A percentile compares a stretch with the other conserved stretches of the same genome.
Conservation (phyloP, 2,329 filamentous ascomycete species). For the Alternaria sp. region DNA sequence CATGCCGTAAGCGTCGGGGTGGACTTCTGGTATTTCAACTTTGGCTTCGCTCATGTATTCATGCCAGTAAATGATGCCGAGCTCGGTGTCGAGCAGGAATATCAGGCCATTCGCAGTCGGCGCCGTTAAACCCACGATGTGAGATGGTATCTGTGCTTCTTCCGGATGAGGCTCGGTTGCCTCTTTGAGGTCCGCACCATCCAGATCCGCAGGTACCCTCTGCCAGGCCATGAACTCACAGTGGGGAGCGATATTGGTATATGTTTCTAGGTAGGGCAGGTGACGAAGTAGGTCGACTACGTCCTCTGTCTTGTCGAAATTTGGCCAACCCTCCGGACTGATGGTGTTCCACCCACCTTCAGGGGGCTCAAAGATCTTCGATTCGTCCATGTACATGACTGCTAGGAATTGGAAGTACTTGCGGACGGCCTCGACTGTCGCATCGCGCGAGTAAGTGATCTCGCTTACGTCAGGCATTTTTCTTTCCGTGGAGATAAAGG, state of each 20-base stretch:
- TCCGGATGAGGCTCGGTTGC: constrained; percentile 8
- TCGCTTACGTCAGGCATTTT: constrained; percentile 8
- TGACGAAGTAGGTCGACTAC: constrained; percentile 22
- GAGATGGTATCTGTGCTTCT: constrained; percentile 9
- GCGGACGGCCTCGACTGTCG: constrained; percentile 13
- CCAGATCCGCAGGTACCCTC: neutral
- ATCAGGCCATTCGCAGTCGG: constrained; percentile 2
- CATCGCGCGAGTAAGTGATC: constrained; percentile 18
- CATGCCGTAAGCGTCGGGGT: constrained; percentile 10
- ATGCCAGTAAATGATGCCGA: constrained; percentile 20
- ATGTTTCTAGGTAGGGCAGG: constrained; percentile 5
- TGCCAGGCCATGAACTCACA: constrained; percentile 11
- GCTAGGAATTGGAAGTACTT: constrained; percentile 21
- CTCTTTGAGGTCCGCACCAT: constrained; percentile 5
- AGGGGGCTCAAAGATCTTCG: constrained; percentile 17
- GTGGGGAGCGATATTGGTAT: constrained; percentile 6
- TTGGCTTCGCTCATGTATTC: constrained; percentile 9
- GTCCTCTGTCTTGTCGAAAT: constrained; percentile 17
- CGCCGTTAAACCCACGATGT: constrained; percentile 16
- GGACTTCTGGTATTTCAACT: neutral
- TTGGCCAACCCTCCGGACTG: neutral
- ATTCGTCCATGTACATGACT: constrained; percentile 23
- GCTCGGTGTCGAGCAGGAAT: constrained; percentile 18
- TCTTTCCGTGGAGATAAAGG: neutral
- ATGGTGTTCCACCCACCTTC: constrained; percentile 22